These are phyloP conservation scores for Candida wancherniae DNA, from an alignment of 805 yeast species.

Conservation along the genomic window DNA sequence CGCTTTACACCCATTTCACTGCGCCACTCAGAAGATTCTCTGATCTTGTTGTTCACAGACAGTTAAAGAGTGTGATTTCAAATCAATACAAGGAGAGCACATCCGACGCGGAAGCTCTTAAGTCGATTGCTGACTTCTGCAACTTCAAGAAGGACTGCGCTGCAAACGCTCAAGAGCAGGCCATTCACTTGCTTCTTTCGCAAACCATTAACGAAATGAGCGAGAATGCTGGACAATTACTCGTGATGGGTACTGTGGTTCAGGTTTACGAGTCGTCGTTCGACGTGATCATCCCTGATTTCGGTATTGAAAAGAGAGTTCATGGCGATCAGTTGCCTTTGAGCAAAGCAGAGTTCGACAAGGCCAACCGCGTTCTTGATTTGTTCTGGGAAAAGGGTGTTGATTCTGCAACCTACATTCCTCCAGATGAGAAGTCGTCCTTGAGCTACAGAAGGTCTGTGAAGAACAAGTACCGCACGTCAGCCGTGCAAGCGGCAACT, in stretches of 20 bases:
- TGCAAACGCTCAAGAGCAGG: slow-evolving; percentile 88
- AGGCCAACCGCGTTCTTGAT: slow-evolving; percentile 60
- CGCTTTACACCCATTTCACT: slow-evolving; percentile 89
- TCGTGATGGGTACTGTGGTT: slow-evolving; percentile 79
- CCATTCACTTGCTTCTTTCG: slow-evolving; percentile 78
- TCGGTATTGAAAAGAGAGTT: slow-evolving; percentile 92
- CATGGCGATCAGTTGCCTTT: slow-evolving; percentile 97
- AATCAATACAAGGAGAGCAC: slow-evolving; percentile 30
- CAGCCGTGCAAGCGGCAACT: slow-evolving; percentile 68
- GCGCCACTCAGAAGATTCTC: slow-evolving; percentile 90
- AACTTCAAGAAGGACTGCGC: slow-evolving; percentile 96
- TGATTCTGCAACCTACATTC: slow-evolving; percentile 86
- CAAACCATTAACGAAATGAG: slow-evolving; percentile 77
- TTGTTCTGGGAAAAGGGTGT: slow-evolving; percentile 90
- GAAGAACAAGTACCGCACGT: slow-evolving; percentile 70
- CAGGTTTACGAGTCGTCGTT: slow-evolving; percentile 96
- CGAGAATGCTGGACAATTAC: slow-evolving; percentile 69
- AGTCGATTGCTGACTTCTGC: slow-evolving; percentile 85
- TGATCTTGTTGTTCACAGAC: slow-evolving; percentile 89
- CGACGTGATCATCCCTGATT: slow-evolving; percentile 87
- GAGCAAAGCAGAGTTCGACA: slow-evolving; percentile 87
- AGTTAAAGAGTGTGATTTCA: slow-evolving; percentile 63
- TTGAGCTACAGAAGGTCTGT: slow-evolving; percentile 73
- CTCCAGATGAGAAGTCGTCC: slow-evolving; percentile 82
- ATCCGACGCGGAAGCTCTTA: slow-evolving; percentile 59